A percentile compares a stretch with the other conserved stretches of the same genome.
Evolutionary conservation across 1,284 basidiomycete genomes (phyloP).

Genomic region (Sparassis latifolia): DNA sequence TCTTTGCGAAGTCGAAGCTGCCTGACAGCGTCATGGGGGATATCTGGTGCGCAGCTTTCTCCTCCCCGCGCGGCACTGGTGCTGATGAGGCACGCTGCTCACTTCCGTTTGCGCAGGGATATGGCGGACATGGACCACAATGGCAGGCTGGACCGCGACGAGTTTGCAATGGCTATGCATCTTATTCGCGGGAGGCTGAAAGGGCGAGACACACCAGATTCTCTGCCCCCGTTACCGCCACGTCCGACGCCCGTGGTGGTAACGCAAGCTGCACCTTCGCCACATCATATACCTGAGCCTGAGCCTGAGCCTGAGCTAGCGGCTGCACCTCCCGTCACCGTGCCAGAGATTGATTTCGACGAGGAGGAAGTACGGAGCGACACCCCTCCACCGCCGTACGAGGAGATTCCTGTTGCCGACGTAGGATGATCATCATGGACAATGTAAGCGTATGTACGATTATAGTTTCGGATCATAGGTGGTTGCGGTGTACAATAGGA

Average conservation of each 20-base stretch:
- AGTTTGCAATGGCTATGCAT: slow-evolving; percentile 95
- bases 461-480: too few species aligned
- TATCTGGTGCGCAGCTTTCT: background rate
- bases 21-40: slow-evolving; percentile 46
- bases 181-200: slow-evolving; percentile 84
- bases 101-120: slow-evolving; percentile 58
- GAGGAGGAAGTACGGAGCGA: too few species aligned
- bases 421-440: background rate
- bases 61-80: background rate
- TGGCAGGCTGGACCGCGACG: slow-evolving; percentile 82
- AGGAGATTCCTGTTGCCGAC: background rate
- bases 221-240: slow-evolving; percentile 10
- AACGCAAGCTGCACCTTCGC: background rate
- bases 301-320: too few species aligned
- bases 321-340: too few species aligned
- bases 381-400: too few species aligned
- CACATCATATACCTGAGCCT: background rate
- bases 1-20: slow-evolving; percentile 90
- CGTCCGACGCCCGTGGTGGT: slow-evolving; percentile 1
- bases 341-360: too few species aligned
- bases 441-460: background rate
- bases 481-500: too few species aligned
- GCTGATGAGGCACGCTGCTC: background rate
- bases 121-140: slow-evolving; percentile 87
- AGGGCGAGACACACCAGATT: slow-evolving; percentile 48